Percentiles rank a stretch among this genome's conserved stretches.
These are phyloP conservation scores for Termitomyces sp. DNA, from an alignment of 768 basidiomycete species.

Conservation along the genomic window DNA sequence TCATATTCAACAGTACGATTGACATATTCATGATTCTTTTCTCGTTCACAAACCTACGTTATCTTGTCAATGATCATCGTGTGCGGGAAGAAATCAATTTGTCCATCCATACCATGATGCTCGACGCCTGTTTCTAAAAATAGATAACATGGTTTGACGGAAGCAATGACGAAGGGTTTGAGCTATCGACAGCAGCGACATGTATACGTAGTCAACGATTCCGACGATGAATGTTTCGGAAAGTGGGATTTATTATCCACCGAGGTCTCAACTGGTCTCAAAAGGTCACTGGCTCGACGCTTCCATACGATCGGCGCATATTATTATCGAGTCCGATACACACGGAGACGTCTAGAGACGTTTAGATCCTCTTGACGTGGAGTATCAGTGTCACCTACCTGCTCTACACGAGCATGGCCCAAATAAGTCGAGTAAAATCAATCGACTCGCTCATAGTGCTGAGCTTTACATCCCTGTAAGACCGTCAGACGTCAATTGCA, in stretches of 20 bases:
- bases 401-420: not conserved
- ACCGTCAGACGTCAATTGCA: too few relatives aligned
- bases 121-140: not conserved
- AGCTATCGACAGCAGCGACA: conserved; percentile 31
- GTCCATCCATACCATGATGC: too few relatives aligned
- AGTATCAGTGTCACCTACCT: not conserved
- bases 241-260: conserved; percentile 21
- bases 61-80: not conserved
- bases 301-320: conserved; percentile 20
- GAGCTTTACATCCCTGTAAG: too few relatives aligned
- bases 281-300: too few relatives aligned
- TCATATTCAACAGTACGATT: not conserved
- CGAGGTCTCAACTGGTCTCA: too few relatives aligned
- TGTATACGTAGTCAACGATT: conserved; percentile 42
- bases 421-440: too few relatives aligned
- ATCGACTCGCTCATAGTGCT: too few relatives aligned
- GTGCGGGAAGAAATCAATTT: not conserved
- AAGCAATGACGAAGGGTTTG: not conserved
- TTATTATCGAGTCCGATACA: conserved; percentile 46
- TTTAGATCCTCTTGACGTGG: too few relatives aligned
- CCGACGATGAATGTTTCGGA: conserved; percentile 11
- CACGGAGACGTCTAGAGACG: conserved; percentile 20
- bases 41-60: too few relatives aligned
- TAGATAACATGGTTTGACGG: not conserved
- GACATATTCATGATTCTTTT: not conserved